Base-by-base conservation (phyloP, 2,329 filamentous ascomycete genomes). In the Chaetothyriales sp. region DNA sequence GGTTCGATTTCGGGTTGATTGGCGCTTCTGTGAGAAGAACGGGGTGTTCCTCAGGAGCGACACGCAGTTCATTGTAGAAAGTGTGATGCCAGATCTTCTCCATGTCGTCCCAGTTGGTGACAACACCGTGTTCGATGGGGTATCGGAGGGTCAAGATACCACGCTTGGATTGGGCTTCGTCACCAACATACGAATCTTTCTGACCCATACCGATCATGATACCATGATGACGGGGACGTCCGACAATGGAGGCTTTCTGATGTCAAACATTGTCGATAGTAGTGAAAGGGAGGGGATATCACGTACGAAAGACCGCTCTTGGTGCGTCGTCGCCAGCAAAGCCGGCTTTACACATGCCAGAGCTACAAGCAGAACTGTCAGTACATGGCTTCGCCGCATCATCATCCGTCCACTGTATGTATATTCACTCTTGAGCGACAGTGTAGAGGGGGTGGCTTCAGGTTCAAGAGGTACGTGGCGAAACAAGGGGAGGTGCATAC, bases 151-250 rank as follows among this genome's bases (percentile, higher is more conserved):
- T 96, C 66, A 98, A 83, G 77, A 98, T 96, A 95, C 92, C 92
- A 92, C 92, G 90, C 89, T 98, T 98, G 72, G 92, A 98, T 80
- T 98, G 92, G 77, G 92, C 92, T 81, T 98, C 92, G 77, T 98
- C 92, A 81, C 92, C 92, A 66, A 98, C 92, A 71, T 98, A 98
- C 59, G 92, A 96, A 81, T 98, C 92, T 80, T 98, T 98, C 78
- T 96, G 92, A 67, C 92, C 92, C 92, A 98, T 98, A 82, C 92
- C 92, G 73, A 98, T 96, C 92, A 98, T 98, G 80, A 98, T 96
- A 82, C 90, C 92, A 92, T 96, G 92, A 73, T 98, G 92, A 77
- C 92, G 92, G 76, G 92, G 92, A 75, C 92, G 89, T 74, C 92
- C 92, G 77, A 98, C 92, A 75, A 98, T 98, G 72, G 92, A 98